A percentile compares a stretch with the other conserved stretches of the same genome.
Conservation (phyloP, 2,329 filamentous ascomycete species). For the Plenodomus lindquistii region DNA sequence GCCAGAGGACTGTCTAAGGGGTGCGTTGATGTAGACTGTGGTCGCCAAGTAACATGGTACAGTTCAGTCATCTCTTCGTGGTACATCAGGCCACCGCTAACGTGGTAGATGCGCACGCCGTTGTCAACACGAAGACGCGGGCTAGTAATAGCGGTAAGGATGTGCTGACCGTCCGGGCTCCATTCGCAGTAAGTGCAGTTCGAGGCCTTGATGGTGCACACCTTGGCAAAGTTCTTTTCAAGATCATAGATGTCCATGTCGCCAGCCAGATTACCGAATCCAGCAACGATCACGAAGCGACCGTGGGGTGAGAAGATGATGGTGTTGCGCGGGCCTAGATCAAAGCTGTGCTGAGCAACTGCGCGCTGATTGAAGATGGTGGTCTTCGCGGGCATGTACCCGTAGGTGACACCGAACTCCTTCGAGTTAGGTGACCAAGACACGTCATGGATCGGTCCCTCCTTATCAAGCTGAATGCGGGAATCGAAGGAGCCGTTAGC, state of each 20-base stretch:
- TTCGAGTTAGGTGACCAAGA: constrained; percentile 98
- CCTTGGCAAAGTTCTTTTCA: constrained; percentile 89
- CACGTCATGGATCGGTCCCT: constrained; percentile 96
- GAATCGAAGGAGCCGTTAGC: constrained; percentile 92
- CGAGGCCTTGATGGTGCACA: constrained; percentile 91
- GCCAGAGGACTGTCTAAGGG: constrained; percentile 71
- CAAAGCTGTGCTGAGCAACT: constrained; percentile 80
- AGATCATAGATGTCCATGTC: constrained; percentile 98
- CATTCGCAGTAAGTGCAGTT: constrained; percentile 97
- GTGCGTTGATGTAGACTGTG: constrained; percentile 66
- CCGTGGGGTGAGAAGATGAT: constrained; percentile 93
- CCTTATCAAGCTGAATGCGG: constrained; percentile 89
- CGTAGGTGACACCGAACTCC: constrained; percentile 97
- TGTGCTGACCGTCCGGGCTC: constrained; percentile 94
- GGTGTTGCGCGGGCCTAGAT: constrained; percentile 87
- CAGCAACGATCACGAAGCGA: constrained; percentile 89
- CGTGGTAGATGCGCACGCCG: constrained; percentile 93
- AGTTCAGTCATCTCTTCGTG: constrained; percentile 93
- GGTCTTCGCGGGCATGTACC: constrained; percentile 98
- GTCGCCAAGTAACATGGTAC: constrained; percentile 86
- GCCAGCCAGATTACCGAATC: constrained; percentile 95
- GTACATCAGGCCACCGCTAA: constrained; percentile 87
- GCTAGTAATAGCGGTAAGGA: constrained; percentile 96
- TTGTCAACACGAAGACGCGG: constrained; percentile 96
- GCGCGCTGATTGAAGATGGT: constrained; percentile 95